Conservation (phyloP, 2,329 filamentous ascomycete genomes). For the Aspergillus sp. region DNA sequence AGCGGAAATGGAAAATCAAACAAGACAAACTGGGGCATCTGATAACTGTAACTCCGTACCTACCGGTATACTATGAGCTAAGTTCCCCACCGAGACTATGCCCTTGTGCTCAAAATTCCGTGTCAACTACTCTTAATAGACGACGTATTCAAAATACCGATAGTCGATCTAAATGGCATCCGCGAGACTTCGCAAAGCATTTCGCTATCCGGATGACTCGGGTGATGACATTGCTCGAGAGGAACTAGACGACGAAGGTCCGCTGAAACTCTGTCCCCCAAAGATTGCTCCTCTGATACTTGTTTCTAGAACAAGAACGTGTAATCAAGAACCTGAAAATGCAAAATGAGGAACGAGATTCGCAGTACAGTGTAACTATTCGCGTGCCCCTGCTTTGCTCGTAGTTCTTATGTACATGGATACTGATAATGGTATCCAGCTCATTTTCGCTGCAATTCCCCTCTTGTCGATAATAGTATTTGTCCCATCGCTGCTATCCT, state of each 20-base stretch:
- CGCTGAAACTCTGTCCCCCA: not conserved
- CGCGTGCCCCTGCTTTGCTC: slow-evolving; percentile 1
- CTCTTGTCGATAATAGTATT: slow-evolving; percentile 32
- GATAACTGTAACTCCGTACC: too few species aligned
- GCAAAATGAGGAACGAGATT: slow-evolving; percentile 40
- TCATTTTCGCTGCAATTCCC: slow-evolving; percentile 40
- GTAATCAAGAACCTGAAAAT: slow-evolving; percentile 37
- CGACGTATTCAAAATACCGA: not conserved
- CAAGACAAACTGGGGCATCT: slow-evolving; percentile 17
- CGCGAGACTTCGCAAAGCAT: slow-evolving; percentile 71
- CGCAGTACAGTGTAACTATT: slow-evolving; percentile 39
- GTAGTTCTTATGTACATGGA: not conserved
- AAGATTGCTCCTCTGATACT: not conserved
- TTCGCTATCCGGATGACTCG: slow-evolving; percentile 69
- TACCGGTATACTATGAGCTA: not conserved
- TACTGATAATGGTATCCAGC: slow-evolving; percentile 17
- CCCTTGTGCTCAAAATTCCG: not conserved
- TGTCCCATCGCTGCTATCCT: slow-evolving; percentile 30
- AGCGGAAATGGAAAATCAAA: slow-evolving; percentile 12
- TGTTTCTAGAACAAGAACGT: slow-evolving; percentile 41
- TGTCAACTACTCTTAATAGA: not conserved
- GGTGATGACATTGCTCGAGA: slow-evolving; percentile 55
- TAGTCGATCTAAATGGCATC: slow-evolving; percentile 44
- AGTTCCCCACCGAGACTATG: not conserved
- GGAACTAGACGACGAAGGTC: slow-evolving; percentile 75